phyloP scores from a whole-genome alignment of 2,329 filamentous ascomycete species.

The Ilyonectria robusta region DNA sequence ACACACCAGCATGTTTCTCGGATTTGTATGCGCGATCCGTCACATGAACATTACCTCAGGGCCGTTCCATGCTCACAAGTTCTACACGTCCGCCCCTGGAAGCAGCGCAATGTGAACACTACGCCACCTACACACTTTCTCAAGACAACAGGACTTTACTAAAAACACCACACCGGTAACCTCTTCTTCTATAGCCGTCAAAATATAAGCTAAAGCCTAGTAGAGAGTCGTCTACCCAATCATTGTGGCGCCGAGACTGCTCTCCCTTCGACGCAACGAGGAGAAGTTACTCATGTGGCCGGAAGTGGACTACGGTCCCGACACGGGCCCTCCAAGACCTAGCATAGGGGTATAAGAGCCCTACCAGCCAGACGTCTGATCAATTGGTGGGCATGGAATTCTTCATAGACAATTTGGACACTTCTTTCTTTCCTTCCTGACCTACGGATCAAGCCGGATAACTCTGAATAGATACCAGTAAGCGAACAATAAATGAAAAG shows the following conservation, averaged over 20 bases:
- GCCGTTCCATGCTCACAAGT: too few relatives aligned
- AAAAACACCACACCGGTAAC: not conserved
- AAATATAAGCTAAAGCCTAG: not conserved
- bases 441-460: not conserved
- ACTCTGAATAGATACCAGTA: not conserved
- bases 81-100: too few relatives aligned
- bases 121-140: not conserved
- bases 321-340: too few relatives aligned
- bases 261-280: not conserved
- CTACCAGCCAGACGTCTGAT: too few relatives aligned
- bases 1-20: too few relatives aligned
- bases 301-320: not conserved
- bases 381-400: too few relatives aligned
- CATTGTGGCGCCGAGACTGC: not conserved
- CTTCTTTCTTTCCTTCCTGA: not conserved
- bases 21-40: too few relatives aligned
- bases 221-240: not conserved
- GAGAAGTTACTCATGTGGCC: not conserved
- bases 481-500: not conserved
- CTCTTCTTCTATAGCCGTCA: not conserved
- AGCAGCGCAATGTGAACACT: too few relatives aligned
- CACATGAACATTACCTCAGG: too few relatives aligned
- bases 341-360: too few relatives aligned
- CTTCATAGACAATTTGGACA: not conserved
- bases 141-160: not conserved